A percentile compares a stretch with the other conserved stretches of the same genome.
phyloP scores from a whole-genome alignment of 805 yeast species.

The Candida cerambycidarum region DNA sequence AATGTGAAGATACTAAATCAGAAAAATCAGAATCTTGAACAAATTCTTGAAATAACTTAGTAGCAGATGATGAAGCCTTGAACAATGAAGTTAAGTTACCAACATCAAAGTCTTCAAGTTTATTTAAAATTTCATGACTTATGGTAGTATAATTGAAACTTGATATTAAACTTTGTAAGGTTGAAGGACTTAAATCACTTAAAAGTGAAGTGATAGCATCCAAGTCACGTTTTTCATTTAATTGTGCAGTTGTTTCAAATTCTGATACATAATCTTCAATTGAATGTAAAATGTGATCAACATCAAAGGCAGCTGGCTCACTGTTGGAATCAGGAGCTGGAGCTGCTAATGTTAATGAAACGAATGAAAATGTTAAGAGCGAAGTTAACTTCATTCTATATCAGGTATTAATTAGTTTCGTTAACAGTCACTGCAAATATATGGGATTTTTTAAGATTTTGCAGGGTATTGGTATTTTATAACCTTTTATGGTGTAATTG shows the following conservation, averaged over 20 bases:
- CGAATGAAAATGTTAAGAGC: constrained; percentile 15
- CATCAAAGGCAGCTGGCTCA: constrained; percentile 3
- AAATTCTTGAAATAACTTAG: constrained; percentile 18
- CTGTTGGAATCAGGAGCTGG: constrained; percentile 9
- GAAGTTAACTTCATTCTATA: constrained; percentile 11
- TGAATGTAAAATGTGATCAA: constrained; percentile 11
- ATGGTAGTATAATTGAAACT: constrained; percentile 10
- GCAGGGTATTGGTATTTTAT: constrained; percentile 4
- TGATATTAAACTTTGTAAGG: constrained; percentile 11
- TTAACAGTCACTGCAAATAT: constrained; percentile 2
- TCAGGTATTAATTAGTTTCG: background rate
- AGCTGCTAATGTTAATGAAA: constrained; percentile 15
- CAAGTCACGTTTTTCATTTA: constrained; percentile 9
- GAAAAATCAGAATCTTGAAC: constrained; percentile 18
- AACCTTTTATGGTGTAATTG: background rate
- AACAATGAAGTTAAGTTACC: constrained; percentile 10
- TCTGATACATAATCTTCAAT: constrained; percentile 12
- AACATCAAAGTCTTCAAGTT: constrained; percentile 8
- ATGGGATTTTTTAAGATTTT: background rate
- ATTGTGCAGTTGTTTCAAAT: constrained; percentile 1
- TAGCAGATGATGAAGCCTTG: constrained; percentile 12
- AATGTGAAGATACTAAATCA: constrained; percentile 16
- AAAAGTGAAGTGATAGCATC: constrained; percentile 8
- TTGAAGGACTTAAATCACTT: constrained; percentile 9
- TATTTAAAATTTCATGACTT: constrained; percentile 9